Evolutionary conservation across 345 rosid genomes (phyloP).

Genomic region (Bruguiera gymnorhiza): DNA sequence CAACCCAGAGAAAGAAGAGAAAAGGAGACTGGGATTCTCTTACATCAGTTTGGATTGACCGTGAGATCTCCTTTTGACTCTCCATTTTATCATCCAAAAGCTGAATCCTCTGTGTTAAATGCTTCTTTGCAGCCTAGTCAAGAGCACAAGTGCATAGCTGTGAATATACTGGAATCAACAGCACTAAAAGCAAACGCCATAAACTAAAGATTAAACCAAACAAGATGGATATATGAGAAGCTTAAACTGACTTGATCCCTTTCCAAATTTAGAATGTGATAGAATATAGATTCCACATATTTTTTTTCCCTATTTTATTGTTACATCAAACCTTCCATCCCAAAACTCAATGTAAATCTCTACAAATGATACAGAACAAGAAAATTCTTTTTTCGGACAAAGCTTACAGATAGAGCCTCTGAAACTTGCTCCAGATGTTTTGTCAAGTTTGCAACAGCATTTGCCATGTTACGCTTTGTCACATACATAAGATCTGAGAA

Average conservation of each 20-base stretch:
- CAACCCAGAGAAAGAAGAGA: neutral
- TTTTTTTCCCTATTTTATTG: too few relatives aligned
- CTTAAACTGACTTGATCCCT: too few relatives aligned
- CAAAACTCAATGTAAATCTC: neutral
- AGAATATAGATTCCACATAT: too few relatives aligned
- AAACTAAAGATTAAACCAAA: too few relatives aligned
- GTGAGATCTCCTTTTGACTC: slow-evolving; percentile 66
- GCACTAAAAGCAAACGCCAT: too few relatives aligned
- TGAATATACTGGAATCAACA: too few relatives aligned
- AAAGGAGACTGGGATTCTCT: neutral
- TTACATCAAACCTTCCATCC: neutral
- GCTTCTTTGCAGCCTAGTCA: slow-evolving; percentile 75
- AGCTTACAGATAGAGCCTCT: slow-evolving; percentile 73
- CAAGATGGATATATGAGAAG: too few relatives aligned
- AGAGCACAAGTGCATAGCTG: neutral
- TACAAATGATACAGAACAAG: neutral
- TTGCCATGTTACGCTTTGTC: slow-evolving; percentile 73
- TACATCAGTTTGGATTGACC: slow-evolving; percentile 64
- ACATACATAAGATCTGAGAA: slow-evolving; percentile 86
- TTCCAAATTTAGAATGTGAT: too few relatives aligned
- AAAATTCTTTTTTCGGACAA: neutral
- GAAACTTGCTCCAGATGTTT: slow-evolving; percentile 76
- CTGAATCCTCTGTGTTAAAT: slow-evolving; percentile 74
- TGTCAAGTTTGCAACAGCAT: slow-evolving; percentile 76
- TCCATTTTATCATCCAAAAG: slow-evolving; percentile 79